A percentile compares a stretch with the other conserved stretches of the same genome.
These are phyloP conservation scores for Helenozyma baotianmanensis DNA, from an alignment of 805 yeast species.

Conservation along the genomic window DNA sequence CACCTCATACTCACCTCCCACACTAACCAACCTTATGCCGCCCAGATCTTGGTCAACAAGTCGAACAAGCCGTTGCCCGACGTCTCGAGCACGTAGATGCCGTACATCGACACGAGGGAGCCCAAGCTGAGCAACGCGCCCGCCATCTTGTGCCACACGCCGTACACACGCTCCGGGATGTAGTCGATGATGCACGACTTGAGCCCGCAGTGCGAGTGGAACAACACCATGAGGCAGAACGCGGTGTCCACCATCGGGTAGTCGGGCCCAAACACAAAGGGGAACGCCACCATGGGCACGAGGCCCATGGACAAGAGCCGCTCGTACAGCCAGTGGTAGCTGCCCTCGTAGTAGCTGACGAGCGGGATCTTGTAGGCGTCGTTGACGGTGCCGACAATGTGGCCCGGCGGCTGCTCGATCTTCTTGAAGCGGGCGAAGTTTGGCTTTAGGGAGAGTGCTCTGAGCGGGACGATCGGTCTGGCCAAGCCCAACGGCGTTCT, in stretches of 20 bases:
- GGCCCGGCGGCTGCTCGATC: slow-evolving; percentile 82
- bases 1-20: no score
- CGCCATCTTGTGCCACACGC: slow-evolving; percentile 67
- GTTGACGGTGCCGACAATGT: slow-evolving; percentile 88
- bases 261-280: slow-evolving; percentile 71
- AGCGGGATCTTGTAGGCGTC: slow-evolving; percentile 76
- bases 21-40: no score
- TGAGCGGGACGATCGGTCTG: slow-evolving; percentile 1
- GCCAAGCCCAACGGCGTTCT: slow-evolving; percentile 8
- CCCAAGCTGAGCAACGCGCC: slow-evolving; percentile 68
- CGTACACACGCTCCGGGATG: slow-evolving; percentile 83
- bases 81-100: slow-evolving; percentile 78
- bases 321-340: slow-evolving; percentile 93
- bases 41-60: slow-evolving; percentile 62
- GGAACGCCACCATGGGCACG: slow-evolving; percentile 72
- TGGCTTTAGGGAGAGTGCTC: slow-evolving; percentile 29
- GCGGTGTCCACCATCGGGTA: slow-evolving; percentile 69
- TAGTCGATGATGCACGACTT: slow-evolving; percentile 90
- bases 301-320: slow-evolving; percentile 62
- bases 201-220: slow-evolving; percentile 83
- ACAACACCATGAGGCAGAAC: slow-evolving; percentile 59
- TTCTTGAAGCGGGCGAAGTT: slow-evolving; percentile 47
- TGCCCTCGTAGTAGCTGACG: slow-evolving; percentile 65
- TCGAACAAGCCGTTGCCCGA: slow-evolving; percentile 75
- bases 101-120: slow-evolving; percentile 64